A percentile compares a stretch with the other conserved stretches of the same genome.
Evolutionary conservation across 345 rosid genomes (phyloP).

Genomic region (Eucalyptus sideroxylon): DNA sequence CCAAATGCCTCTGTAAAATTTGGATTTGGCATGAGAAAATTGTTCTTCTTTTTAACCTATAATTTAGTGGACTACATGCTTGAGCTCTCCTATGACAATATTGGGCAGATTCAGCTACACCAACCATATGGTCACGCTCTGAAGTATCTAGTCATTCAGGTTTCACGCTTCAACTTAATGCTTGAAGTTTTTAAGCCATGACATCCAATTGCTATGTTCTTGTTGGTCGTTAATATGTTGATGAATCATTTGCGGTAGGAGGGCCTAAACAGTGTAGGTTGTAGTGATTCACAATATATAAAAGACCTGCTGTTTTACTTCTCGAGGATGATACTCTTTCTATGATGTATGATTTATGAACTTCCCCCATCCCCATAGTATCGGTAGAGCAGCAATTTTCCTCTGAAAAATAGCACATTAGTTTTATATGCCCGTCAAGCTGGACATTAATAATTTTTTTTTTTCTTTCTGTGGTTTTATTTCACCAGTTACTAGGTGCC

Average conservation of each 20-base stretch:
- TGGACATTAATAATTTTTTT: background rate
- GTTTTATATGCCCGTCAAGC: background rate
- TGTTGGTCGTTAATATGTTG: background rate
- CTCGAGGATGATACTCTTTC: background rate
- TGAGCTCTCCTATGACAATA: constrained; percentile 17
- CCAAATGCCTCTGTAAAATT: constrained; percentile 1
- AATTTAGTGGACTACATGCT: constrained; percentile 1
- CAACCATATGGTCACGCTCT: background rate
- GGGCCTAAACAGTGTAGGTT: background rate
- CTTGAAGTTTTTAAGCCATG: background rate
- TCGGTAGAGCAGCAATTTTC: background rate
- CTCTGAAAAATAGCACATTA: background rate
- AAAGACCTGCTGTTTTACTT: background rate
- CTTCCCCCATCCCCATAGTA: background rate
- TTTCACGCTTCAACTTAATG: background rate
- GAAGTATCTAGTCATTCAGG: constrained; percentile 21
- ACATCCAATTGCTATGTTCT: background rate
- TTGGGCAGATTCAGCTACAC: constrained; percentile 12
- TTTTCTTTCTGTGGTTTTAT: background rate
- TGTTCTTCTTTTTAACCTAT: constrained; percentile 5
- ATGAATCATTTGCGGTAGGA: background rate
- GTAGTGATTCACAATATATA: background rate
- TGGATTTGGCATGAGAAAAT: background rate
- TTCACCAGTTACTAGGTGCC: constrained; percentile 11
- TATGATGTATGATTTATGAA: background rate